A percentile compares a stretch with the other conserved stretches of the same genome.
Evolutionary conservation across 306 rosid species (phyloP).

Genomic region (Vicia villosa): DNA sequence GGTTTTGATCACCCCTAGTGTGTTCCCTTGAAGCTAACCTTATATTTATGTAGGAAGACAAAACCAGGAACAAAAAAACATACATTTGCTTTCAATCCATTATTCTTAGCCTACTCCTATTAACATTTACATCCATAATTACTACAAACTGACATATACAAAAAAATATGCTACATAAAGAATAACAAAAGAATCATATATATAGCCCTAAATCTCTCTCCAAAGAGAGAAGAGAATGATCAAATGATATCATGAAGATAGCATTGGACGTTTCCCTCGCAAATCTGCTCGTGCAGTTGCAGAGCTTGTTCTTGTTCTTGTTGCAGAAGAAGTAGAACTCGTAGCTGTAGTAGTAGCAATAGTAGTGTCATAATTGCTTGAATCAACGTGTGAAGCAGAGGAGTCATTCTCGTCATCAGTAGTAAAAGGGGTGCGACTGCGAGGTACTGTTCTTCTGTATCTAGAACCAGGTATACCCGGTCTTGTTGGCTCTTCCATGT

Average conservation of each 20-base stretch:
- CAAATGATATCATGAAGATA: neutral
- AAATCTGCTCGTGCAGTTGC: conserved; percentile 31
- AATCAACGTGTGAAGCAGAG: conserved; percentile 37
- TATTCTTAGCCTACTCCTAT: neutral
- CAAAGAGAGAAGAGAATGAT: neutral
- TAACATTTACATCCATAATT: conserved; percentile 5
- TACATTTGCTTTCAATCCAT: neutral
- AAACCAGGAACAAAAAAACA: neutral
- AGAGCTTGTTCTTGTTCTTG: conserved; percentile 46
- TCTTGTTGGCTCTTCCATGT: conserved; percentile 71
- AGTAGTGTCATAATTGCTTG: conserved; percentile 40
- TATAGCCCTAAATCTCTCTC: neutral
- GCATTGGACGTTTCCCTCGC: conserved; percentile 66
- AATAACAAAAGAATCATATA: conserved; percentile 7
- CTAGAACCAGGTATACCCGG: conserved; percentile 71
- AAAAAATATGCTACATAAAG: conserved; percentile 10
- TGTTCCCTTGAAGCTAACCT: neutral
- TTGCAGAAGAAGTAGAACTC: conserved; percentile 5
- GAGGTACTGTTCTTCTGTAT: conserved; percentile 49
- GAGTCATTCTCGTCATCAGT: conserved; percentile 51
- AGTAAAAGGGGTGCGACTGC: conserved; percentile 25
- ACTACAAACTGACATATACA: neutral
- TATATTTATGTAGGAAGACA: neutral
- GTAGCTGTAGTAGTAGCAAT: neutral
- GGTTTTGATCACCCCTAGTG: no score